Conservation (phyloP, 2,329 filamentous ascomycete species). For the Beauveria pseudobassiana region DNA sequence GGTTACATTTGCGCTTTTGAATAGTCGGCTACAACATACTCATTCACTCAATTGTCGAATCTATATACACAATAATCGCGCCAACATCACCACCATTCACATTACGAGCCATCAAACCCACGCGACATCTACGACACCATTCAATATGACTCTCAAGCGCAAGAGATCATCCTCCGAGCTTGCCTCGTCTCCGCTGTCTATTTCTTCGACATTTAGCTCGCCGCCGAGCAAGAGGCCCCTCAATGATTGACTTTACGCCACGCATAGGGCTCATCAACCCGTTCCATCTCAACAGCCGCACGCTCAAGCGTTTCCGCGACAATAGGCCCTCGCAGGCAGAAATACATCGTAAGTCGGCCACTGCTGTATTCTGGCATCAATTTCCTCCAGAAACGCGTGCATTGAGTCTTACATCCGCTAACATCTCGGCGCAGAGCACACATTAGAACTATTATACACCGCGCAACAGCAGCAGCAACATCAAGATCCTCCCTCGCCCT, state of each 20-base stretch:
- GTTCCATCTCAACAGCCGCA: constrained; percentile 46
- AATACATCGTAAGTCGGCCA: constrained; percentile 42
- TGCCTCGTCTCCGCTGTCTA: constrained; percentile 35
- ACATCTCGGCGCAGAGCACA: constrained; percentile 37
- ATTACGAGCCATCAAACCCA: background rate
- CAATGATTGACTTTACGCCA: constrained; percentile 26
- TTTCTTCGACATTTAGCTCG: constrained; percentile 37
- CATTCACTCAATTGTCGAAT: background rate
- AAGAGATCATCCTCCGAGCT: constrained; percentile 56
- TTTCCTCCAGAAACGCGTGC: background rate
- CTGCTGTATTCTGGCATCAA: background rate
- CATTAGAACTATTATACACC: constrained; percentile 41
- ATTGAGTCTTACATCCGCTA: constrained; percentile 13
- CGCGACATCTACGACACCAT: background rate
- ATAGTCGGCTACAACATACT: background rate
- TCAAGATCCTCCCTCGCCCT: background rate
- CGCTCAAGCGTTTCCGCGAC: constrained; percentile 54
- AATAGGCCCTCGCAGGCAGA: constrained; percentile 48
- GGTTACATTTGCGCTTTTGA: background rate
- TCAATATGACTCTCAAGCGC: constrained; percentile 50
- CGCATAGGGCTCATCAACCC: constrained; percentile 23
- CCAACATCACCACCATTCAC: background rate
- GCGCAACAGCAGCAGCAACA: constrained; percentile 12
- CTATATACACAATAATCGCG: background rate
- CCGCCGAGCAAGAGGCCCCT: constrained; percentile 20